Conservation (phyloP, 257 asterid species). For the Oldenlandia corymbosa region DNA sequence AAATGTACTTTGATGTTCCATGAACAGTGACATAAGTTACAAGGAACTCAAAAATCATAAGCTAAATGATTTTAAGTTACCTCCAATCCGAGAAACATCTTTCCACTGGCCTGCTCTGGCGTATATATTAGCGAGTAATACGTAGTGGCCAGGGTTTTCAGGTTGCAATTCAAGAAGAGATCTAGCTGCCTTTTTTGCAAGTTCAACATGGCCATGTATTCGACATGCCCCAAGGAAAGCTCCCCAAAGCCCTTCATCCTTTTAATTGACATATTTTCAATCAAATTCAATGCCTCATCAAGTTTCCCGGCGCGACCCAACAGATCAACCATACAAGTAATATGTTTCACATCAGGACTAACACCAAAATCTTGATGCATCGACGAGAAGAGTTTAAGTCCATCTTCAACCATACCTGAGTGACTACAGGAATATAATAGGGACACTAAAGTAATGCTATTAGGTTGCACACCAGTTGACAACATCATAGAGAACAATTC, state of each 20-base stretch:
- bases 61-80: constrained; percentile 28
- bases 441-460: constrained; percentile 42
- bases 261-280: constrained; percentile 33
- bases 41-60: not conserved
- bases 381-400: constrained; percentile 30
- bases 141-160: constrained; percentile 40
- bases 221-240: constrained; percentile 54
- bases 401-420: constrained; percentile 50
- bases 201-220: constrained; percentile 46
- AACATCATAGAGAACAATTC: constrained; percentile 41
- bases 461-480: constrained; percentile 33
- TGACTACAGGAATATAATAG: constrained; percentile 51
- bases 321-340: constrained; percentile 48
- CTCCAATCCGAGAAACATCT: constrained; percentile 41
- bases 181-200: constrained; percentile 41
- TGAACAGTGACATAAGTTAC: not conserved
- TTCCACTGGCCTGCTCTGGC: constrained; percentile 51
- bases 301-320: constrained; percentile 52
- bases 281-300: constrained; percentile 30
- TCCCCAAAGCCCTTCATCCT: constrained; percentile 51
- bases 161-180: constrained; percentile 46
- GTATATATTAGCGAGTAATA: constrained; percentile 47
- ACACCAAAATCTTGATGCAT: constrained; percentile 42
- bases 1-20: not conserved
- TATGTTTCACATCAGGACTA: constrained; percentile 42